Evolutionary conservation across 345 rosid species (phyloP).

Genomic region (Orychophragmus violaceus): DNA sequence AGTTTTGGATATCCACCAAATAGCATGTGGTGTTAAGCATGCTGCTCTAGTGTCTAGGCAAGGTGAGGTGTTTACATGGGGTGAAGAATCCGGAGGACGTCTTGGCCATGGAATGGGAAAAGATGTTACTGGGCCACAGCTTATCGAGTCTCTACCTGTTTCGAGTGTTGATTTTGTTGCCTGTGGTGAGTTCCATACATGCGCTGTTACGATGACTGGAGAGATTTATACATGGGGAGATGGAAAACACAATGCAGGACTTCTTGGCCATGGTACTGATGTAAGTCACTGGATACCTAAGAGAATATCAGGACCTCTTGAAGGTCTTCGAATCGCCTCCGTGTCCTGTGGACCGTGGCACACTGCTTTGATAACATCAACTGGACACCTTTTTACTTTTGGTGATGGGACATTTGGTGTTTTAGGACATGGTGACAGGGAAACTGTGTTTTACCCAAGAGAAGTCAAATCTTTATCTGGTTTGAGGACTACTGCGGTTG

Average conservation of each 20-base stretch:
- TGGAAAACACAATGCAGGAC: conserved; percentile 85
- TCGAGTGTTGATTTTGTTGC: conserved; percentile 70
- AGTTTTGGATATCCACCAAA: conserved; percentile 79
- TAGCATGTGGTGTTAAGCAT: conserved; percentile 89
- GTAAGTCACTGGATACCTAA: conserved; percentile 98
- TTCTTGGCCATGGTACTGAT: conserved; percentile 86
- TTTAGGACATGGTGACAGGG: conserved; percentile 81
- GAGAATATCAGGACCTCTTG: conserved; percentile 88
- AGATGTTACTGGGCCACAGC: conserved; percentile 68
- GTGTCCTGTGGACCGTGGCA: conserved; percentile 98
- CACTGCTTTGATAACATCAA: conserved; percentile 80
- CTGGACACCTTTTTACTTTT: conserved; percentile 87
- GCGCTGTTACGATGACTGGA: conserved; percentile 89
- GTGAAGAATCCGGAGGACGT: conserved; percentile 91
- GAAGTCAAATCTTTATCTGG: conserved; percentile 89
- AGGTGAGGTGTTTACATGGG: conserved; percentile 96
- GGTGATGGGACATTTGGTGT: conserved; percentile 98
- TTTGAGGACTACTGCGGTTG: conserved; percentile 70
- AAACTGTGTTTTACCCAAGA: conserved; percentile 61
- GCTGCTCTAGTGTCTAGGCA: conserved; percentile 86
- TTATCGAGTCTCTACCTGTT: conserved; percentile 69
- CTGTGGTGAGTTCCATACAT: conserved; percentile 94
- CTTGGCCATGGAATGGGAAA: conserved; percentile 89
- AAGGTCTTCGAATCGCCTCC: conserved; percentile 79
- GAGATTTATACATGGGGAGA: conserved; percentile 98